Percentiles rank a stretch among this genome's conserved stretches.
Evolutionary conservation across 108 stramenopile species (phyloP).

Genomic region (Phaeodactylum tricornutum): DNA sequence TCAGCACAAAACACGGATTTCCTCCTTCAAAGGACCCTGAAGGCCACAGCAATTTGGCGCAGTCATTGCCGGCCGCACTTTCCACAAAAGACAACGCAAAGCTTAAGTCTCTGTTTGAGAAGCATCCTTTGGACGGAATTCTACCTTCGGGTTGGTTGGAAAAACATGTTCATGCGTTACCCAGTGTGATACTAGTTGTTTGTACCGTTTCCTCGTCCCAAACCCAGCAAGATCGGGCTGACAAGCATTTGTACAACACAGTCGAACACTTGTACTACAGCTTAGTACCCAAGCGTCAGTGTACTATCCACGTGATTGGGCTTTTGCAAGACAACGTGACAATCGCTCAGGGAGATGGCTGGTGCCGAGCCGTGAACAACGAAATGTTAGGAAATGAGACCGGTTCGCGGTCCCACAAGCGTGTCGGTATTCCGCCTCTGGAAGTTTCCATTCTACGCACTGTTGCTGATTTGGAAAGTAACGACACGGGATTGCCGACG

Average conservation of each 20-base stretch:
- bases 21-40: conserved; percentile 67
- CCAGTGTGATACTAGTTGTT: conserved; percentile 59
- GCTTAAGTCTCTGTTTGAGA: conserved; percentile 7
- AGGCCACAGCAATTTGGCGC: conserved; percentile 30
- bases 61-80: conserved; percentile 7
- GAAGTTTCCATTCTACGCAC: conserved; percentile 9
- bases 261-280: conserved; percentile 39
- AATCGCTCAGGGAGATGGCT: conserved; percentile 18
- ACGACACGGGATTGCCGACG: conserved; percentile 2
- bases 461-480: conserved; percentile 9
- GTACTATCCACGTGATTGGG: conserved; percentile 53
- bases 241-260: conserved; percentile 29
- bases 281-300: conserved; percentile 47
- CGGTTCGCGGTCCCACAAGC: no score
- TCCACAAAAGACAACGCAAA: conserved; percentile 2
- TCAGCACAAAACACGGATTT: conserved; percentile 50
- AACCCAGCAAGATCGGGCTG: conserved; percentile 20
- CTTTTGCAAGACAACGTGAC: conserved; percentile 32
- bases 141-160: conserved; percentile 66
- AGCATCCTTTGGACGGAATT: conserved; percentile 48
- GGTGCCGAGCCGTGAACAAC: conserved; percentile 12
- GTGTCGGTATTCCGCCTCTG: no score
- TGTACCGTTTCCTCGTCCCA: conserved; percentile 19
- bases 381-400: not conserved
- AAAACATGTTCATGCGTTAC: conserved; percentile 62